Base-by-base conservation (phyloP, 495 filamentous ascomycete species). In the Neurospora discreta region DNA sequence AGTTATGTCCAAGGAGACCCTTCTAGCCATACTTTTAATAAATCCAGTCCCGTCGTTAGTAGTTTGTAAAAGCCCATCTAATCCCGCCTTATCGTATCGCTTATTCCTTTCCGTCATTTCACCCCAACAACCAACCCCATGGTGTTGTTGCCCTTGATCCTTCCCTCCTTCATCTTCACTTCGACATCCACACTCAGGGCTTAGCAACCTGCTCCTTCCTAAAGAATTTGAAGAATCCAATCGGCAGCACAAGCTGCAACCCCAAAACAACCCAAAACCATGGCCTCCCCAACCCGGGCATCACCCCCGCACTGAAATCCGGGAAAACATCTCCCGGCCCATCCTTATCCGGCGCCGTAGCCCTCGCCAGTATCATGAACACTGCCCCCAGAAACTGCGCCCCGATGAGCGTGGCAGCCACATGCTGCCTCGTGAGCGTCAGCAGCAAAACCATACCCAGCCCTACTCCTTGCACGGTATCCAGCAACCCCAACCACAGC, bases 121-220 rank as follows among this genome's bases (percentile, higher is more conserved):
- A 38, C 3, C n/a, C 42, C 18, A 44, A 43, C 18, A n/a, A n/a
- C 8, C 3, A 10, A 11, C 8, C 20, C 8, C 23, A 46, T 46
- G n/a, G n/a, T n/a, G n/a, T 11, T 10, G 30, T 26, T 11, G 23
- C 0, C 26, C 23, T 26, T 11, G 23, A 7, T 16, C 23, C 11
- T 20, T 10, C 15, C 13, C 16, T 16, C 2, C 16, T 6, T 1
- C 8, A 9, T 10, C 20, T 20, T 16, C n/a, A 9, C 9, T 20
- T 39, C 3, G 9, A 10, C 1, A 0, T 2, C 20, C 38, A 38
- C 38, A 6, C 38, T 74, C 30, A 89, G 16, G 90, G 90, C 82
- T 91, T 92, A 40, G 84, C 85, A 71, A 91, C 84, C 78, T 91
- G 89, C 79, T 91, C 90, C 82, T 89, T 90, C 67, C 90, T 83